Conservation (phyloP, 2,329 filamentous ascomycete genomes). For the Furcasterigmium sp. region DNA sequence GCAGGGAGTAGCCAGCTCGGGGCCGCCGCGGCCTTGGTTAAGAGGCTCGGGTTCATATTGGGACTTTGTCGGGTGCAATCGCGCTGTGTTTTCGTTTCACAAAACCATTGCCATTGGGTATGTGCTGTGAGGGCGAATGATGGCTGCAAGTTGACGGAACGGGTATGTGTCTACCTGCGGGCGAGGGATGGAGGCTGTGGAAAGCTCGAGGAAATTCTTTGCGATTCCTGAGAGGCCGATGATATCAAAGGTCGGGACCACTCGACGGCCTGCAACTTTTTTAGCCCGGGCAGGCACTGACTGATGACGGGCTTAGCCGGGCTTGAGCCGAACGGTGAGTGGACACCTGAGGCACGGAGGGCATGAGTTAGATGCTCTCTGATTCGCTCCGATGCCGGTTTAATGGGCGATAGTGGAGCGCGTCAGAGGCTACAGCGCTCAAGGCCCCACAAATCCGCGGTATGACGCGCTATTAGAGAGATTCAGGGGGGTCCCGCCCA, state of each 20-base stretch:
- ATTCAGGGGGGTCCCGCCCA: no score
- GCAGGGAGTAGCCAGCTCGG: constrained; percentile 35
- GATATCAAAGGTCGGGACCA: background rate
- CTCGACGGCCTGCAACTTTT: constrained; percentile 9
- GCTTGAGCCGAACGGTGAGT: constrained; percentile 7
- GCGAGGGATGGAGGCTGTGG: background rate
- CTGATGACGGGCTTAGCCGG: constrained; percentile 4
- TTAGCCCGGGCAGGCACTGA: background rate
- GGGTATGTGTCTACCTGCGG: background rate
- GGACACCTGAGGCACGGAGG: constrained; percentile 2
- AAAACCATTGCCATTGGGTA: no score
- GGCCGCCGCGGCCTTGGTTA: constrained; percentile 37
- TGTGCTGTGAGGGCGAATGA: background rate
- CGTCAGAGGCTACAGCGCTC: background rate
- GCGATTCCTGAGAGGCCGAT: constrained; percentile 13
- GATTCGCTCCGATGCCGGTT: no score
- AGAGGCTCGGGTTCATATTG: constrained; percentile 42
- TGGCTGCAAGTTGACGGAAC: background rate
- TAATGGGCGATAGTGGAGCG: no score
- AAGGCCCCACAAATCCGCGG: background rate
- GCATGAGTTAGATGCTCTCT: no score
- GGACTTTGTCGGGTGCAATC: constrained; percentile 1
- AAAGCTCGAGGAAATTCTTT: constrained; percentile 17
- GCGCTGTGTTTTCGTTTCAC: no score
- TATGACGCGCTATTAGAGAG: background rate